Evolutionary conservation across 257 asterid species (phyloP).

Genomic region (Solanum etuberosum): DNA sequence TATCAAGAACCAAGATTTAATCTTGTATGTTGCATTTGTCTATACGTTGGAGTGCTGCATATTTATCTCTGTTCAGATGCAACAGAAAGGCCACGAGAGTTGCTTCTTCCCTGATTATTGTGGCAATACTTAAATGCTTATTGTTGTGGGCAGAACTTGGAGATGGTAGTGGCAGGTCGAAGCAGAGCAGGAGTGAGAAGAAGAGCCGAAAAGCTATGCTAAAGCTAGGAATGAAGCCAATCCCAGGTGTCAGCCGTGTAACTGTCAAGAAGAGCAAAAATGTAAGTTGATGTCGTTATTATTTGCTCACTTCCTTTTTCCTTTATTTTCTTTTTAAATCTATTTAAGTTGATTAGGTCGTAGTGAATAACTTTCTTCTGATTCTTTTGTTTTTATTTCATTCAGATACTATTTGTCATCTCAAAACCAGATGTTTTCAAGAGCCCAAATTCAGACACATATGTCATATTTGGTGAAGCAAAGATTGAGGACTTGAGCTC

Average conservation of each 20-base stretch:
- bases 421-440: conserved; percentile 67
- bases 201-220: conserved; percentile 68
- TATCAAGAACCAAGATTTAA: background rate
- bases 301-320: background rate
- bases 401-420: conserved; percentile 46
- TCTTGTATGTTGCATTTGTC: background rate
- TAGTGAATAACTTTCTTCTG: background rate
- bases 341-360: background rate
- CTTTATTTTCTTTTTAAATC: background rate
- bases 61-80: background rate
- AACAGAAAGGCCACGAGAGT: background rate
- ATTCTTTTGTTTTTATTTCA: background rate
- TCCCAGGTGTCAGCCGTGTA: conserved; percentile 55
- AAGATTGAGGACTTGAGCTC: conserved; percentile 60
- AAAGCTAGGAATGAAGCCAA: conserved; percentile 65
- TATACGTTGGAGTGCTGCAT: background rate
- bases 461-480: conserved; percentile 58
- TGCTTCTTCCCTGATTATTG: background rate
- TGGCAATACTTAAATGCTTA: background rate
- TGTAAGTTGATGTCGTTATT: conserved; percentile 10
- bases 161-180: conserved; percentile 46
- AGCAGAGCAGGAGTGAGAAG: conserved; percentile 66
- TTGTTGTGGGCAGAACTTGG: conserved; percentile 26
- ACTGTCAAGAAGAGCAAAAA: conserved; percentile 66
- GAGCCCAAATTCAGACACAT: conserved; percentile 63